Conservation (phyloP, 495 filamentous ascomycete species). For the Aspergillus saccharolyticus region DNA sequence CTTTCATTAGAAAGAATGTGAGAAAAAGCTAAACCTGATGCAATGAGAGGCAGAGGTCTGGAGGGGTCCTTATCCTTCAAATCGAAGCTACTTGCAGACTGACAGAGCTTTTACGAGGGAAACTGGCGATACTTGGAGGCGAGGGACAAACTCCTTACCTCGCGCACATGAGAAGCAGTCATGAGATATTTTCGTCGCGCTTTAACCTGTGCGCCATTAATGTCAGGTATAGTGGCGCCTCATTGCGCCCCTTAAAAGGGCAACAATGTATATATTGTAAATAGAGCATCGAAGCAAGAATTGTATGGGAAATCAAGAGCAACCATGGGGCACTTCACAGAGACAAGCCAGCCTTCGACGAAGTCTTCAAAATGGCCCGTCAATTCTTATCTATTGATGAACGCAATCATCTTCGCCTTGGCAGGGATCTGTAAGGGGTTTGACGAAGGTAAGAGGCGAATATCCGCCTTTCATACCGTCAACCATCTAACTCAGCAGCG, state of each 20-base stretch:
- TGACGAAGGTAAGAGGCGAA: conserved; percentile 13
- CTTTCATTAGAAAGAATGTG: not conserved
- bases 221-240: not conserved
- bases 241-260: not conserved
- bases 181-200: not conserved
- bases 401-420: conserved; percentile 20
- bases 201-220: not conserved
- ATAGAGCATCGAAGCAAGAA: not conserved
- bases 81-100: not conserved
- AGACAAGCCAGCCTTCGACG: conserved; percentile 43
- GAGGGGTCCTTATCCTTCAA: not conserved
- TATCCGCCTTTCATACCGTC: not conserved
- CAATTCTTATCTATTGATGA: conserved; percentile 19
- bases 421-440: conserved; percentile 21
- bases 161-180: not conserved
- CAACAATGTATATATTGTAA: not conserved
- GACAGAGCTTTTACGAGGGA: not conserved
- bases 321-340: conserved; percentile 55
- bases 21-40: not conserved
- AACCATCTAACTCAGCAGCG: conserved; percentile 4
- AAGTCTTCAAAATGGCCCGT: conserved; percentile 18
- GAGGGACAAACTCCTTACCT: not conserved
- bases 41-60: not conserved
- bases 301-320: conserved; percentile 41
- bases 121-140: not conserved